A percentile compares a stretch with the other conserved stretches of the same genome.
phyloP scores from a whole-genome alignment of 2,329 filamentous ascomycete genomes.

The Sporothrix brunneoviolacea region DNA sequence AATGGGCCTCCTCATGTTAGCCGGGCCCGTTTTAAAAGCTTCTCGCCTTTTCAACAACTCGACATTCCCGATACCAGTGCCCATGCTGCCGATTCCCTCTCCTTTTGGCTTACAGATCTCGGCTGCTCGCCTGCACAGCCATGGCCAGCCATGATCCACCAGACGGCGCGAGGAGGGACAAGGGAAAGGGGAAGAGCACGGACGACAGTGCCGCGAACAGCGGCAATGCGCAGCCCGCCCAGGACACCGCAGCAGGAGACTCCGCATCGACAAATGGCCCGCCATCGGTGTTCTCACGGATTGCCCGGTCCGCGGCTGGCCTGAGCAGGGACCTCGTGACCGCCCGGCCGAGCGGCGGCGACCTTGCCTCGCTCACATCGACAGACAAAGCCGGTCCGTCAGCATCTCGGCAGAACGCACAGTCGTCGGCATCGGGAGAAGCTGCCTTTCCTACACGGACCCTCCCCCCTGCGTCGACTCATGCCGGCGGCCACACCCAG shows the following conservation, averaged over 20 bases:
- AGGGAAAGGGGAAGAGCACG: slow-evolving; percentile 9
- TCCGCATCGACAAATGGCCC: not conserved
- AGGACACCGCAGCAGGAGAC: no score
- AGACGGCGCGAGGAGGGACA: not conserved
- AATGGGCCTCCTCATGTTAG: no score
- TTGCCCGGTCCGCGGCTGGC: slow-evolving; percentile 24
- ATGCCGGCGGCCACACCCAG: slow-evolving; percentile 18
- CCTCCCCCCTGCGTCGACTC: not conserved
- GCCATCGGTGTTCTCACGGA: slow-evolving; percentile 20
- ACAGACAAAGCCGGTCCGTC: slow-evolving; percentile 20
- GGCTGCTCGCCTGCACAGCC: no score
- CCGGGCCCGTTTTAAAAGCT: no score
- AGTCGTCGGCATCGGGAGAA: not conserved
- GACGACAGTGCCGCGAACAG: not conserved
- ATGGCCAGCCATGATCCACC: no score
- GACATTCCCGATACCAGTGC: no score
- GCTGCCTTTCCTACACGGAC: not conserved
- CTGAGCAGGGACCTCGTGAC: slow-evolving; percentile 21
- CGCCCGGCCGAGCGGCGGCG: slow-evolving; percentile 16
- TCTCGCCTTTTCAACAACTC: no score
- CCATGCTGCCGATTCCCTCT: no score
- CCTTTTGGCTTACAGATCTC: no score
- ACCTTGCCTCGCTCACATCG: slow-evolving; percentile 15
- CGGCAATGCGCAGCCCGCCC: no score
- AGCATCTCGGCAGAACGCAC: no score